A percentile compares a stretch with the other conserved stretches of the same genome.
These are phyloP conservation scores for Chloranthus sessilifolius DNA, from an alignment of 164 flowering plant species.

Conservation along the genomic window DNA sequence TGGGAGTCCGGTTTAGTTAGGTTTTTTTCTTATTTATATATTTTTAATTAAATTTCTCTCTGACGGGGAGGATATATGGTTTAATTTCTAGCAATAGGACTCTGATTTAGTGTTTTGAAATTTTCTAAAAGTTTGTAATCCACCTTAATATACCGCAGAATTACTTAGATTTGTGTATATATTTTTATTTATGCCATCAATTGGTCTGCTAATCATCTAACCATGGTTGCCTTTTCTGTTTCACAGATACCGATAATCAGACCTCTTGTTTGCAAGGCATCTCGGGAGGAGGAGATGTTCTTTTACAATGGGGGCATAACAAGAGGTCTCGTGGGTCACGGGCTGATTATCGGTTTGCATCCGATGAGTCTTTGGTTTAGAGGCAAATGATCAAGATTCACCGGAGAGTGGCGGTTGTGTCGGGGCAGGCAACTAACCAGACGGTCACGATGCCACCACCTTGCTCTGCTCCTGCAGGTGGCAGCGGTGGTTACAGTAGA, in stretches of 20 bases:
- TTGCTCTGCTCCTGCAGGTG: neutral
- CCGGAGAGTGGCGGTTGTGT: slow-evolving; percentile 13
- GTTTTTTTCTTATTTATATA: too few relatives aligned
- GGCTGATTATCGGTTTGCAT: slow-evolving; percentile 12
- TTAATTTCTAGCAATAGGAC: too few relatives aligned
- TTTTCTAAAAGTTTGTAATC: too few relatives aligned
- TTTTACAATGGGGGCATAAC: slow-evolving; percentile 39
- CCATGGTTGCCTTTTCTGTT: too few relatives aligned
- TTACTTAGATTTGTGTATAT: too few relatives aligned
- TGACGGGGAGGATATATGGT: too few relatives aligned
- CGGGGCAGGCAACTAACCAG: slow-evolving; percentile 7
- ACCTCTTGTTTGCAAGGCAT: neutral
- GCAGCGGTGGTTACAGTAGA: slow-evolving; percentile 14
- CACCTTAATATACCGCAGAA: too few relatives aligned
- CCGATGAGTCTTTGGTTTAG: slow-evolving; percentile 20
- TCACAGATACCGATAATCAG: slow-evolving; percentile 16
- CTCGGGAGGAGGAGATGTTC: slow-evolving; percentile 21
- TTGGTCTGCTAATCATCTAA: too few relatives aligned
- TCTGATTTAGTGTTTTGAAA: too few relatives aligned
- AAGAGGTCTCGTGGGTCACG: slow-evolving; percentile 35
- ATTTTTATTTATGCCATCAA: too few relatives aligned
- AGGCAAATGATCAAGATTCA: slow-evolving; percentile 24
- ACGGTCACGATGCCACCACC: slow-evolving; percentile 15
- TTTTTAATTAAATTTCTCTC: too few relatives aligned
- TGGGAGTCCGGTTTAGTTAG: too few relatives aligned